Evolutionary conservation across 2,329 filamentous ascomycete genomes (phyloP).

Genomic region (Exophiala spinifera): DNA sequence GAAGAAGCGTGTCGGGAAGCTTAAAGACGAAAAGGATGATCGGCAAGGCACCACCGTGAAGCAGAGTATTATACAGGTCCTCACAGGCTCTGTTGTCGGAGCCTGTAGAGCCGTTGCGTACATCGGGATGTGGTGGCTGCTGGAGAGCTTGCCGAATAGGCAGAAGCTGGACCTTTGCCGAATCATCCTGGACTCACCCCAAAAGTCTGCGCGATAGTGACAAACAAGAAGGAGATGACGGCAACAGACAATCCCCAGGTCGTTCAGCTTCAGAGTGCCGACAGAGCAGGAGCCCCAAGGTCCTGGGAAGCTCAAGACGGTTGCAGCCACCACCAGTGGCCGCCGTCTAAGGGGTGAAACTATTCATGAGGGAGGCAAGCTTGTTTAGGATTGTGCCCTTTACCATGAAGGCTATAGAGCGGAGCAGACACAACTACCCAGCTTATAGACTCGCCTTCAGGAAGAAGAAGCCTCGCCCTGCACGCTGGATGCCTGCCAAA

Average conservation of each 20-base stretch:
- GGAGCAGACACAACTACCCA: no score
- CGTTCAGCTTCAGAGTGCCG: constrained; percentile 30
- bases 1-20: no score
- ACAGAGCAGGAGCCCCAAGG: constrained; percentile 40
- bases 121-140: no score
- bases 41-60: constrained; percentile 1
- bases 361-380: constrained; percentile 38
- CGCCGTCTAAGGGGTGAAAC: constrained; percentile 48
- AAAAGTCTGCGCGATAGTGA: neutral
- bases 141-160: no score
- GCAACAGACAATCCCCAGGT: neutral
- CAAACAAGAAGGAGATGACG: neutral
- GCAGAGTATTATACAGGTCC: constrained; percentile 37
- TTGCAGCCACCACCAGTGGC: constrained; percentile 43
- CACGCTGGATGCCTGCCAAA: neutral
- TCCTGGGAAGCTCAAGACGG: constrained; percentile 34
- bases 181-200: no score
- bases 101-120: constrained; percentile 37
- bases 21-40: constrained; percentile 61
- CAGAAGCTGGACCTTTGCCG: no score
- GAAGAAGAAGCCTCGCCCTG: neutral
- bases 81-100: constrained; percentile 40
- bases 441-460: neutral
- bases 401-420: no score
- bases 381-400: neutral